These are phyloP conservation scores for Hypoxylon sp. DNA, from an alignment of 2,329 filamentous ascomycete species.

Conservation along the genomic window DNA sequence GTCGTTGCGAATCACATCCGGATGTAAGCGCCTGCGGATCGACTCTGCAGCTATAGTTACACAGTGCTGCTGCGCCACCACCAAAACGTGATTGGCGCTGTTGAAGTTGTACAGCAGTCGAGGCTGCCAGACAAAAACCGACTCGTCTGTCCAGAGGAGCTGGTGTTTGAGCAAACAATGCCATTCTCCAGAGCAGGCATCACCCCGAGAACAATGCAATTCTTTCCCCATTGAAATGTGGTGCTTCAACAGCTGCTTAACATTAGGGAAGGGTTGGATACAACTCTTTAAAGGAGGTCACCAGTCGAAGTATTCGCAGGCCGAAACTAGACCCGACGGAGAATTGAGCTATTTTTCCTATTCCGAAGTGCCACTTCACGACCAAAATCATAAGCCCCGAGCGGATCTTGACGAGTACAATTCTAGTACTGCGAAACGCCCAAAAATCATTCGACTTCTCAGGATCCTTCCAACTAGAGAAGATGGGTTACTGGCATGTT, in stretches of 20 bases:
- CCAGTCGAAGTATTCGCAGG: conserved; percentile 1
- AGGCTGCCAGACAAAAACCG: conserved; percentile 33
- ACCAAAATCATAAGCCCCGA: neutral
- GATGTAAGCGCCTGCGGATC: conserved; percentile 4
- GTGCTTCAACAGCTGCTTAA: conserved; percentile 21
- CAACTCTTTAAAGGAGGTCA: conserved; percentile 7
- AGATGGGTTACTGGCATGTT: conserved; percentile 31
- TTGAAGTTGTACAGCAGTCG: conserved; percentile 26
- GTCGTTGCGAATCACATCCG: neutral
- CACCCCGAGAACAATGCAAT: conserved; percentile 28
- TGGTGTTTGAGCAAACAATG: conserved; percentile 26
- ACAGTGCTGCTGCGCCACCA: conserved; percentile 20
- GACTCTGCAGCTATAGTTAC: conserved; percentile 8
- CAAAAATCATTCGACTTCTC: conserved; percentile 38
- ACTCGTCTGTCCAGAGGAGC: conserved; percentile 25
- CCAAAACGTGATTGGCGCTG: conserved; percentile 21
- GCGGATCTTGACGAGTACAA: neutral
- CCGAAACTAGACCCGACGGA: neutral
- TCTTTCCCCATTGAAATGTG: conserved; percentile 33
- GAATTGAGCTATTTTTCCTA: conserved; percentile 28
- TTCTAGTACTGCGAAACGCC: neutral
- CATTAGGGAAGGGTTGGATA: conserved; percentile 23
- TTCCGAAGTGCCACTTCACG: conserved; percentile 25
- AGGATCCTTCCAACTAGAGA: conserved; percentile 25
- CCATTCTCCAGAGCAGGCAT: conserved; percentile 11